phyloP scores from a whole-genome alignment of 2,329 filamentous ascomycete genomes.

The Rhytidhysteron rufulum region DNA sequence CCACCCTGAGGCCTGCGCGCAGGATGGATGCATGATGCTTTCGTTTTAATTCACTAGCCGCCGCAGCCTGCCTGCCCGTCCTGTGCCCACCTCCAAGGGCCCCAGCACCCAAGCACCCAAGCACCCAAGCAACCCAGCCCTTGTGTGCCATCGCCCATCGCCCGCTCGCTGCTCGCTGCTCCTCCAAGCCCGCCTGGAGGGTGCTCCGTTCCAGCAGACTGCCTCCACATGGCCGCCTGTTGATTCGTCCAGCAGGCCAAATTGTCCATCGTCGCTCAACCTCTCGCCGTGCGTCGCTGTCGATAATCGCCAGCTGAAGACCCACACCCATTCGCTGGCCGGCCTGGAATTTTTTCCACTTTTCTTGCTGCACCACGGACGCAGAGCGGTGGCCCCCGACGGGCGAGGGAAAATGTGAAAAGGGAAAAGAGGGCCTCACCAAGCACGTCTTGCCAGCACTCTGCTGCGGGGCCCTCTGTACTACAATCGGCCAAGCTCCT shows the following conservation, averaged over 20 bases:
- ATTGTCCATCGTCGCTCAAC: background rate
- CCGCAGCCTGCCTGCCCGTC: constrained; percentile 2
- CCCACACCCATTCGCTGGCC: background rate
- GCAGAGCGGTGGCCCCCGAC: background rate
- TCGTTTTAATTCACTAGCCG: constrained; percentile 3
- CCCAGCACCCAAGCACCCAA: background rate
- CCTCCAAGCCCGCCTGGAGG: background rate
- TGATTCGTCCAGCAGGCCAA: constrained; percentile 4
- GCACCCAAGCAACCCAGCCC: background rate
- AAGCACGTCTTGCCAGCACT: constrained; percentile 1
- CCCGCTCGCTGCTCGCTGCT: constrained; percentile 1
- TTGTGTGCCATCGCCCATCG: background rate
- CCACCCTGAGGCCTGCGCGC: background rate
- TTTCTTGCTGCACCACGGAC: background rate
- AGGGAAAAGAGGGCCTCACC: background rate
- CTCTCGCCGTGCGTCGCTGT: background rate
- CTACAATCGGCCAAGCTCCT: constrained; percentile 1
- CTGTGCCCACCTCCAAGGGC: background rate
- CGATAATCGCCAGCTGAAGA: background rate
- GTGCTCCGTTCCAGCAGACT: too few relatives aligned
- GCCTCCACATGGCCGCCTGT: too few relatives aligned
- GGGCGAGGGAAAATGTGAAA: background rate
- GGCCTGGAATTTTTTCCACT: background rate
- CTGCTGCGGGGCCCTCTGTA: background rate
- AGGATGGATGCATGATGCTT: background rate